phyloP scores from a whole-genome alignment of 176 grass and related monocot species.

The Zea mays region DNA sequence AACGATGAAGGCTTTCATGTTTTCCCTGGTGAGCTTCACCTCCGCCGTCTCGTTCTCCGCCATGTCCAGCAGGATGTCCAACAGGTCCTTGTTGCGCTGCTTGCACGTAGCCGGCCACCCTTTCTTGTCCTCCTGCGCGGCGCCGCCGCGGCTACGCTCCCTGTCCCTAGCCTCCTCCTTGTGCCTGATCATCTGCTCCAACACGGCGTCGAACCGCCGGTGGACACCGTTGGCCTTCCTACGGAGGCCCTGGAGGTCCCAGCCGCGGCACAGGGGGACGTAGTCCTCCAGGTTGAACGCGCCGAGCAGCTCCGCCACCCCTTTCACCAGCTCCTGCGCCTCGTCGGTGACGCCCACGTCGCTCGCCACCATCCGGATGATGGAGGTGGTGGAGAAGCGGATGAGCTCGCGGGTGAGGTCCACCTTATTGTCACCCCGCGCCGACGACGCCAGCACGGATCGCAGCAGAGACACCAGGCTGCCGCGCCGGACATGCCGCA shows the following conservation, averaged over 20 bases:
- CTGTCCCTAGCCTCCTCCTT: constrained; percentile 45
- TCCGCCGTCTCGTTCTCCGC: constrained; percentile 48
- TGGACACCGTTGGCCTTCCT: constrained; percentile 42
- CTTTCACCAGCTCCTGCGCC: constrained; percentile 50
- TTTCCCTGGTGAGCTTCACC: constrained; percentile 61
- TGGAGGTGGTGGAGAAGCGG: constrained; percentile 51
- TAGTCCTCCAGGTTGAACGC: constrained; percentile 65
- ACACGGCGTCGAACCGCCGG: constrained; percentile 51
- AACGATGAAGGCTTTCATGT: constrained; percentile 79
- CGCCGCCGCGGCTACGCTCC: not conserved
- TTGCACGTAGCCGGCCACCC: not conserved
- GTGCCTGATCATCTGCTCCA: constrained; percentile 59
- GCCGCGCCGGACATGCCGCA: constrained; percentile 51
- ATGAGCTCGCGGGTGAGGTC: constrained; percentile 61
- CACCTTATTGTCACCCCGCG: not conserved
- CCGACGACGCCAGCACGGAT: not conserved
- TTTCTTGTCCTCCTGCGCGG: not conserved
- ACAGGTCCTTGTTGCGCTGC: constrained; percentile 48
- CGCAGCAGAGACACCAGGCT: constrained; percentile 31
- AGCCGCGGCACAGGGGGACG: constrained; percentile 51
- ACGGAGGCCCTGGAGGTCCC: constrained; percentile 73
- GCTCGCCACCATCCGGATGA: constrained; percentile 57
- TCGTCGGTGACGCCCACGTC: constrained; percentile 36
- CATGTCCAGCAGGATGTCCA: constrained; percentile 68
- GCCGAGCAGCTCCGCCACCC: constrained; percentile 54